Percentiles rank a stretch among this genome's conserved stretches.
Evolutionary conservation across 1,139 yeast species (phyloP).

Genomic region (Blastobotrys malaysiensis): DNA sequence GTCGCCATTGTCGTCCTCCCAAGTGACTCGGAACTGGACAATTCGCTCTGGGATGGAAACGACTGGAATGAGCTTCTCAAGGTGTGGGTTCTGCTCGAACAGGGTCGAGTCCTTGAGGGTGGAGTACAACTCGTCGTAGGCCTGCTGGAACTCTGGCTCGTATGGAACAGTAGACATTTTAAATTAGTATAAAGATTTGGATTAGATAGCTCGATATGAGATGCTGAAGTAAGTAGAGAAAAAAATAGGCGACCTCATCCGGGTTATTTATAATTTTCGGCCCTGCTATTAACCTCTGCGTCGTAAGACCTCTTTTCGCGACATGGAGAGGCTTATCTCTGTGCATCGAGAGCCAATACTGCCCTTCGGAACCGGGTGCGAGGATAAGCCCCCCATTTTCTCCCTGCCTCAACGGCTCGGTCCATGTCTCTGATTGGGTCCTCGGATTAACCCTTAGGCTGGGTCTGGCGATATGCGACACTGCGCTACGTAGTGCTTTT

Average conservation of each 20-base stretch:
- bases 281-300: too few relatives aligned
- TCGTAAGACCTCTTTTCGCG: background rate
- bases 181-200: background rate
- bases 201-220: background rate
- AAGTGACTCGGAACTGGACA: conserved; percentile 91
- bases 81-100: conserved; percentile 83
- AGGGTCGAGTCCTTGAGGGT: conserved; percentile 90
- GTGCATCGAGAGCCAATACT: background rate
- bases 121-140: conserved; percentile 85
- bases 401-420: background rate
- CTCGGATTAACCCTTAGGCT: background rate
- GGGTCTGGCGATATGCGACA: background rate
- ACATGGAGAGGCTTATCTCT: background rate
- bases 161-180: conserved; percentile 20
- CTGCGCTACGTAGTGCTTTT: background rate
- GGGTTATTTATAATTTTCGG: background rate
- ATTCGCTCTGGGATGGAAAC: conserved; percentile 94
- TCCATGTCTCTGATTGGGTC: background rate
- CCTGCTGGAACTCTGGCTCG: conserved; percentile 99
- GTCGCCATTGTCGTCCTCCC: conserved; percentile 95
- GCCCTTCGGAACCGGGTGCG: background rate
- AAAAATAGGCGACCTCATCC: background rate
- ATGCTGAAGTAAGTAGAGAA: background rate
- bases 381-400: background rate
- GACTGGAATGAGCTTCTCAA: conserved; percentile 82